Conservation (phyloP, 2,329 filamentous ascomycete genomes). For the Hymenoscyphus fraxineus region DNA sequence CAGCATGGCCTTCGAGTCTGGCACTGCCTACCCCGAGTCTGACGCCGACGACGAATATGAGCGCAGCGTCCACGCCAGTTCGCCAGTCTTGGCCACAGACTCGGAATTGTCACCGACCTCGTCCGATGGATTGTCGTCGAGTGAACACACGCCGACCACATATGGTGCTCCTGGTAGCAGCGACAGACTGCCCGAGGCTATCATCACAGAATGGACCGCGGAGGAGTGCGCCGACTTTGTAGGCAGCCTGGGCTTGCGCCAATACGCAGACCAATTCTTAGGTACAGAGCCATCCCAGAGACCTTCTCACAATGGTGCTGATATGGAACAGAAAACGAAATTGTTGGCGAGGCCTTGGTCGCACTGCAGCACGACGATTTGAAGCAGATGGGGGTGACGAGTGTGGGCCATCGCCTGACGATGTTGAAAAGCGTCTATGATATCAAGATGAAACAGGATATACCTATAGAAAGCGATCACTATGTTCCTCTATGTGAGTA, state of each 20-base stretch:
- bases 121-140: constrained; percentile 62
- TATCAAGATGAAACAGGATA: constrained; percentile 88
- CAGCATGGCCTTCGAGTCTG: constrained; percentile 55
- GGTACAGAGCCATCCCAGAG: constrained; percentile 51
- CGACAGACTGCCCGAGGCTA: constrained; percentile 67
- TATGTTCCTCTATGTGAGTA: constrained; percentile 86
- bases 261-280: constrained; percentile 80
- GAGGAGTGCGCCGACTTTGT: constrained; percentile 92
- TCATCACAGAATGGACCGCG: constrained; percentile 75
- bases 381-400: constrained; percentile 89
- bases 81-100: constrained; percentile 61
- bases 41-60: constrained; percentile 84
- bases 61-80: constrained; percentile 64
- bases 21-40: constrained; percentile 72
- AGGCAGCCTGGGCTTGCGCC: constrained; percentile 69
- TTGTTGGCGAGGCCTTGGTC: constrained; percentile 86
- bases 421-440: constrained; percentile 97
- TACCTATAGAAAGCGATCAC: constrained; percentile 87
- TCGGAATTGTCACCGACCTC: constrained; percentile 68
- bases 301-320: constrained; percentile 23
- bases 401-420: constrained; percentile 89
- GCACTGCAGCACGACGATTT: constrained; percentile 88
- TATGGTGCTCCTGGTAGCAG: constrained; percentile 64
- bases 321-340: constrained; percentile 72
- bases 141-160: constrained; percentile 75